Percentiles rank a stretch among this genome's conserved stretches.
These are phyloP conservation scores for Trypanosoma boissoni DNA, from an alignment of 208 protist species.

Conservation along the genomic window DNA sequence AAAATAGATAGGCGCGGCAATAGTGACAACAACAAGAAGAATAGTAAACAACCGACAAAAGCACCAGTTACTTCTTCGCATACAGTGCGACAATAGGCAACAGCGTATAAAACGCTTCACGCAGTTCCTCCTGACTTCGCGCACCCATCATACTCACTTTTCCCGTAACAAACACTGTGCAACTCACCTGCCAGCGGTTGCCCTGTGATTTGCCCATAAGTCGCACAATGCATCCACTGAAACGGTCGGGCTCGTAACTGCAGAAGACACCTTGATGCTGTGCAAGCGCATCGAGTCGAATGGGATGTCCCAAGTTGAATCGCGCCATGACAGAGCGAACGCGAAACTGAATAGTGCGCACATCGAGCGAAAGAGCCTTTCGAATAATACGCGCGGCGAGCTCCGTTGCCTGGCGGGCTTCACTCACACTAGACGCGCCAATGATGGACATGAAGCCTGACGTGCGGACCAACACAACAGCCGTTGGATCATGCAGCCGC, in stretches of 20 bases:
- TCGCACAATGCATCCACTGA: slow-evolving; percentile 73
- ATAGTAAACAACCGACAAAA: neutral
- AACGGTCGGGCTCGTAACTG: slow-evolving; percentile 86
- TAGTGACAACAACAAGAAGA: slow-evolving; percentile 2
- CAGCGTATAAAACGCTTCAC: slow-evolving; percentile 78
- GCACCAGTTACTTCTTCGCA: slow-evolving; percentile 37
- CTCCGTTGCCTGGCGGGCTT: slow-evolving; percentile 79
- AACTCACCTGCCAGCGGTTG: slow-evolving; percentile 75
- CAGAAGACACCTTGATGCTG: slow-evolving; percentile 48
- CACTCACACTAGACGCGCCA: slow-evolving; percentile 69
- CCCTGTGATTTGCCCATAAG: slow-evolving; percentile 46
- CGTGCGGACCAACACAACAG: slow-evolving; percentile 72
- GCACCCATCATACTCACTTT: slow-evolving; percentile 82
- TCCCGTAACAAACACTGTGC: slow-evolving; percentile 79
- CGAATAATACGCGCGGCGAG: slow-evolving; percentile 84
- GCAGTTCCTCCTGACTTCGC: slow-evolving; percentile 75
- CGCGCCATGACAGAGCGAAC: slow-evolving; percentile 80
- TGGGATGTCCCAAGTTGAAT: slow-evolving; percentile 79
- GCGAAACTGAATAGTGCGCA: slow-evolving; percentile 74
- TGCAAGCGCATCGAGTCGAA: slow-evolving; percentile 72
- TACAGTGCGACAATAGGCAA: slow-evolving; percentile 64
- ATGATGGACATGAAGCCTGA: slow-evolving; percentile 77
- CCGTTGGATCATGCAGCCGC: slow-evolving; percentile 77
- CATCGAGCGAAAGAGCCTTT: slow-evolving; percentile 62
- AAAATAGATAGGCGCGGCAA: no score